Evolutionary conservation across 2,329 filamentous ascomycete genomes (phyloP), one percentile per base, ranked within the genome.

Genomic region (Paecilomyces sp.): DNA sequence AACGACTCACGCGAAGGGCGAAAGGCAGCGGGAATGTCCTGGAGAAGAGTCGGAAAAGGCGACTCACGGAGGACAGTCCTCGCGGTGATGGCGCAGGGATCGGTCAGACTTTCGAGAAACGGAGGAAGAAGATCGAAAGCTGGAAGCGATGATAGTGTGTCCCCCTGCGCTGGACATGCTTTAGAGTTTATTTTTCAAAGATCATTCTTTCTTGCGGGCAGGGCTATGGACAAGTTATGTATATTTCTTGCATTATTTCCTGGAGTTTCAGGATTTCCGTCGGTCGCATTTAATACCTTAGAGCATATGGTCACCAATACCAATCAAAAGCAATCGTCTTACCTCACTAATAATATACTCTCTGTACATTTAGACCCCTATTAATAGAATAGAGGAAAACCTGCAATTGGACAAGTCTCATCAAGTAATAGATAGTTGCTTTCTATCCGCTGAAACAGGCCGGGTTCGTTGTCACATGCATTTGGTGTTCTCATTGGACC

Each of bases 21-120:
- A 81, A 80, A 61, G 79, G 80, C 36, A 79, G 80, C 65, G 72
- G 80, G 55, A 77, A 82, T 65, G 83, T 84, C 0, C 70, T 91
- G 65, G 92, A 96, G 70, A 92, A 88, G 81, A 95, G 92, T 73
- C 83, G 92, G 63, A 97, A 97, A 82, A 84, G 92, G 66, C 83
- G 83, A 28, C 80, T 84, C 28, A 77, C 79, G 24, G 88, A 92
- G 22, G 92, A 95, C 74, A 87, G 89, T 0, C 86, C 85, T 6
- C 83, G 88, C 60, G 85, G 83, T 30, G 87, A 85, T 71, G 77
- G 80, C 7, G 78, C 78, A 6, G 83, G 85, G 60, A 85, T 92
- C 69, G 92, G 92, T 25, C 88, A 92, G 60, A 70, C 71, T 47
- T 77, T 77, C 56, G 75, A 77, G 59, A 77, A 77, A 63, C 72